These are phyloP conservation scores for Linum tenue DNA, from an alignment of 345 rosid genomes.

Conservation along the genomic window DNA sequence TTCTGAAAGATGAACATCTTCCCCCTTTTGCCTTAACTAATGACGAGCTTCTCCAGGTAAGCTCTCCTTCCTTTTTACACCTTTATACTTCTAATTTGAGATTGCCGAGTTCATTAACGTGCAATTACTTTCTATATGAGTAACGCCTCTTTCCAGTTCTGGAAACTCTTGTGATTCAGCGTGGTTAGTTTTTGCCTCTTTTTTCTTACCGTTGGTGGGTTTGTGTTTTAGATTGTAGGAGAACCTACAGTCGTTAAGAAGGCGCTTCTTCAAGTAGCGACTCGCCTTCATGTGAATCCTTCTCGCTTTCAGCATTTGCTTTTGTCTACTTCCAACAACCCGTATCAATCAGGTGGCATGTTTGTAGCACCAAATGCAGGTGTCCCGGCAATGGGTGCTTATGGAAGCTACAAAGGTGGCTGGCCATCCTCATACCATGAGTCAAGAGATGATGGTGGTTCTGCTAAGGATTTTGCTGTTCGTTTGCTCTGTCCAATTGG, in stretches of 20 bases:
- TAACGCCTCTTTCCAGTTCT: not conserved
- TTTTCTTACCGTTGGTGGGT: not conserved
- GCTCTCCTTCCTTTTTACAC: not conserved
- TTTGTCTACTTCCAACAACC: constrained; percentile 20
- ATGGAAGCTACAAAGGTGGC: constrained; percentile 24
- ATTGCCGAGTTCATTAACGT: too few species aligned
- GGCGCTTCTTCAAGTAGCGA: constrained; percentile 25
- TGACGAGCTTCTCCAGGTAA: constrained; percentile 27
- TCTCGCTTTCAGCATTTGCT: constrained; percentile 27
- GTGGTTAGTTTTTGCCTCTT: not conserved
- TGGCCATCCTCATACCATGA: constrained; percentile 21
- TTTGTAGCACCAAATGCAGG: constrained; percentile 19
- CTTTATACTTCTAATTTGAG: too few species aligned
- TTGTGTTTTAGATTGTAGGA: constrained; percentile 19
- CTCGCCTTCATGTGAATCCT: constrained; percentile 27
- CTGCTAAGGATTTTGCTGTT: constrained; percentile 22
- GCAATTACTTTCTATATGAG: too few species aligned
- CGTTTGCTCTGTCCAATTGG: constrained; percentile 25
- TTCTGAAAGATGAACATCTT: constrained; percentile 23
- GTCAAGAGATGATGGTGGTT: constrained; percentile 22
- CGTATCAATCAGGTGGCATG: constrained; percentile 20
- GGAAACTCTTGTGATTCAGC: not conserved
- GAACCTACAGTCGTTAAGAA: constrained; percentile 21
- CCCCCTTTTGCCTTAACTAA: constrained; percentile 21
- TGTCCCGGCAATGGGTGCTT: constrained; percentile 18